A percentile compares a stretch with the other conserved stretches of the same genome.
phyloP scores from a whole-genome alignment of 768 basidiomycete species.

The Pleurotus tuber-regium region DNA sequence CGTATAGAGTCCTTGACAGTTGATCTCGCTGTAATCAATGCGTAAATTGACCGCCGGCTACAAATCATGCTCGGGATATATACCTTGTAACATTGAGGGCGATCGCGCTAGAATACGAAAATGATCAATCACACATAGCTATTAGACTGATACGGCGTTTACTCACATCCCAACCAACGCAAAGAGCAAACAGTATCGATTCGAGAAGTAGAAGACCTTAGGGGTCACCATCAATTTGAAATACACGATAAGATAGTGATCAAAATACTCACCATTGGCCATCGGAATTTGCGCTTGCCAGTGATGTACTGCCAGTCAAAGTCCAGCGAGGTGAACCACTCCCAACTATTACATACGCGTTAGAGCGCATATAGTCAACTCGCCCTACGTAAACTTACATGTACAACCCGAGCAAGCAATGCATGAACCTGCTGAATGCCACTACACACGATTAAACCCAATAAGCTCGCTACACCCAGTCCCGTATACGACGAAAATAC shows the following conservation, averaged over 20 bases:
- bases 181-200: slow-evolving; percentile 63
- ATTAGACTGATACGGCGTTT: slow-evolving; percentile 5
- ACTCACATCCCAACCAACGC: slow-evolving; percentile 70
- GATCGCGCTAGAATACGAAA: slow-evolving; percentile 42
- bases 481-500: slow-evolving; percentile 12
- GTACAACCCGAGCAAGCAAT: slow-evolving; percentile 57
- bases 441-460: slow-evolving; percentile 21
- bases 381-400: slow-evolving; percentile 34
- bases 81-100: slow-evolving; percentile 57
- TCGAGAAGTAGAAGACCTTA: slow-evolving; percentile 68
- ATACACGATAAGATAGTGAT: not conserved
- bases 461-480: too few relatives aligned
- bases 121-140: slow-evolving; percentile 8
- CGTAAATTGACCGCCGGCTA: too few relatives aligned
- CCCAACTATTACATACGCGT: slow-evolving; percentile 47
- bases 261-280: slow-evolving; percentile 56
- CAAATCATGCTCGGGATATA: too few relatives aligned
- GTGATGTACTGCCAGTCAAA: slow-evolving; percentile 66
- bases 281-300: slow-evolving; percentile 55
- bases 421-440: slow-evolving; percentile 56
- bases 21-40: slow-evolving; percentile 34
- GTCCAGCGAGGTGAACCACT: slow-evolving; percentile 57
- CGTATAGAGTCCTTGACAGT: slow-evolving; percentile 69
- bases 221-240: slow-evolving; percentile 1
- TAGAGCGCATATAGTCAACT: not conserved